phyloP scores from a whole-genome alignment of 2,329 filamentous ascomycete species.

The Sporothrix luriei region DNA sequence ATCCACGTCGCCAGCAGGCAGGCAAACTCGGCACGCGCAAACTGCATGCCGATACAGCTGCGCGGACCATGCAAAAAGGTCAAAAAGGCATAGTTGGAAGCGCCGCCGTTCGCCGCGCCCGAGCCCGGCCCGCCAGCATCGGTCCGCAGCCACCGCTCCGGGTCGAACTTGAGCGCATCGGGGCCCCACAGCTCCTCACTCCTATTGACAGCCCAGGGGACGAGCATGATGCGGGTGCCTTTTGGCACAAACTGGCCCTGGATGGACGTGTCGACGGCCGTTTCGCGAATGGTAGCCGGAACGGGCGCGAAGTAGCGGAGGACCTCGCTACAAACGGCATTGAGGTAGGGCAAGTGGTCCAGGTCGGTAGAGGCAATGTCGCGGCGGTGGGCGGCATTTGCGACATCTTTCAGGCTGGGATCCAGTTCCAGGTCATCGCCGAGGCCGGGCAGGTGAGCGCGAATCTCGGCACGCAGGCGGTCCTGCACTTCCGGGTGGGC shows the following conservation, averaged over 20 bases:
- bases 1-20: slow-evolving; percentile 77
- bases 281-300: slow-evolving; percentile 68
- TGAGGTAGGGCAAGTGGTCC: slow-evolving; percentile 75
- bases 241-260: slow-evolving; percentile 67
- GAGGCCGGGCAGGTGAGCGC: slow-evolving; percentile 58
- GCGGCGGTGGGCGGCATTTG: slow-evolving; percentile 23
- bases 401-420: not conserved
- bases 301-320: slow-evolving; percentile 74
- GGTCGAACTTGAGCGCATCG: slow-evolving; percentile 74
- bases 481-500: slow-evolving; percentile 65
- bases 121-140: slow-evolving; percentile 41
- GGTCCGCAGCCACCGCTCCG: slow-evolving; percentile 70
- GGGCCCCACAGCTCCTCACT: slow-evolving; percentile 71
- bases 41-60: slow-evolving; percentile 80
- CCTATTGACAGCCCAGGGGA: slow-evolving; percentile 69
- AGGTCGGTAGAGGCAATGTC: slow-evolving; percentile 55
- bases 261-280: slow-evolving; percentile 66
- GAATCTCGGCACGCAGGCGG: slow-evolving; percentile 69
- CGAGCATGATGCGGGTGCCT: slow-evolving; percentile 69
- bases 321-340: slow-evolving; percentile 76
- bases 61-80: slow-evolving; percentile 86
- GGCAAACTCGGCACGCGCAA: slow-evolving; percentile 83
- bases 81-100: slow-evolving; percentile 74
- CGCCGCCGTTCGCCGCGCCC: slow-evolving; percentile 62
- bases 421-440: slow-evolving; percentile 38